phyloP scores from a whole-genome alignment of 192 early-diverging fungal genomes.

The Backusella tuberculispora region DNA sequence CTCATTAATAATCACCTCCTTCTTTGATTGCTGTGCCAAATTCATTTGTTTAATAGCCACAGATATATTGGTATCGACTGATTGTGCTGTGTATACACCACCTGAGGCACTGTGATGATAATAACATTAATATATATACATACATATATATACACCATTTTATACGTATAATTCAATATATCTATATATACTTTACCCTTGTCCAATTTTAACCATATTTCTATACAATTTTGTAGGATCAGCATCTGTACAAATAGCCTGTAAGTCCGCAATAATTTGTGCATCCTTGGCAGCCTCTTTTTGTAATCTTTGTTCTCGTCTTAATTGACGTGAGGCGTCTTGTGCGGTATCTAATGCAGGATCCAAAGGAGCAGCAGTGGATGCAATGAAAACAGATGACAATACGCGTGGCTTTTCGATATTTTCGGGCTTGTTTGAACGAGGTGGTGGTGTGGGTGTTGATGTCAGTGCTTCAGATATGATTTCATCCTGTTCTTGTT shows the following conservation, averaged over 20 bases:
- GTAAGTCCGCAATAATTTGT: conserved; percentile 83
- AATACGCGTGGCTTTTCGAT: not conserved
- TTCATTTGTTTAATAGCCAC: conserved; percentile 99
- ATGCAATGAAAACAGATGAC: conserved; percentile 32
- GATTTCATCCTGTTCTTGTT: not conserved
- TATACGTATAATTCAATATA: not conserved
- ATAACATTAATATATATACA: not conserved
- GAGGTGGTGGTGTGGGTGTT: conserved; percentile 20
- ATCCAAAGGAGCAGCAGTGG: conserved; percentile 39
- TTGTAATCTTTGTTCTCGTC: conserved; percentile 32
- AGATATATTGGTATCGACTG: conserved; percentile 53
- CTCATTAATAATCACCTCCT: conserved; percentile 96
- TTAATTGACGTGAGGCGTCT: conserved; percentile 11
- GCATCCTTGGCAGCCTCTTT: conserved; percentile 46
- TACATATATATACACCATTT: not conserved
- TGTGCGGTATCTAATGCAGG: conserved; percentile 35
- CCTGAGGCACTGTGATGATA: conserved; percentile 76
- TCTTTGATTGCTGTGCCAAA: conserved; percentile 92
- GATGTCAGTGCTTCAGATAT: conserved; percentile 16
- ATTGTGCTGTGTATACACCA: conserved; percentile 85
- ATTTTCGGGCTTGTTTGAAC: not conserved
- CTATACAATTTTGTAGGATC: conserved; percentile 80
- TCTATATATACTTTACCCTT: conserved; percentile 34
- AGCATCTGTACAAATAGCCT: conserved; percentile 85
- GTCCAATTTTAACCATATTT: conserved; percentile 49